Conservation (phyloP, 2,329 filamentous ascomycete species). For the Trichophyton simii region DNA sequence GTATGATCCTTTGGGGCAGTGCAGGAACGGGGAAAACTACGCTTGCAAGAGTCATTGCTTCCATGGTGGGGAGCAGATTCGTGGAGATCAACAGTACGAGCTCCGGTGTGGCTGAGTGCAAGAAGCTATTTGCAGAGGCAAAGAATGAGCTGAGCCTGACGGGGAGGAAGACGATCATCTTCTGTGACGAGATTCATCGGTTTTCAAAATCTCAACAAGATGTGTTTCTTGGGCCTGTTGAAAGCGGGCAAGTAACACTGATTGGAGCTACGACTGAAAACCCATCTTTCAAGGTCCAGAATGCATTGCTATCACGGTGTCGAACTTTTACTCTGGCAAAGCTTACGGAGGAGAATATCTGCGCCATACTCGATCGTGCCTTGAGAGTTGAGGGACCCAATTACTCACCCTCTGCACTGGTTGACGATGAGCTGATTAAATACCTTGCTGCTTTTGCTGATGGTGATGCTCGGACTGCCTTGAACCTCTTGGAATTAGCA, state of each 20-base stretch:
- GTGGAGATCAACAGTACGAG: slow-evolving; percentile 93
- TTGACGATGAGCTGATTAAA: slow-evolving; percentile 62
- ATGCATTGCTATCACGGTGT: slow-evolving; percentile 75
- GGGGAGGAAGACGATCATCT: slow-evolving; percentile 85
- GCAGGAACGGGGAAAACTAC: slow-evolving; percentile 45
- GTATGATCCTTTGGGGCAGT: slow-evolving; percentile 74
- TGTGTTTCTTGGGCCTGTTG: slow-evolving; percentile 83
- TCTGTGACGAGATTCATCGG: slow-evolving; percentile 92
- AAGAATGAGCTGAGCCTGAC: slow-evolving; percentile 66
- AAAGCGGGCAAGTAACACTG: slow-evolving; percentile 77
- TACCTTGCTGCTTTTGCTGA: slow-evolving; percentile 82
- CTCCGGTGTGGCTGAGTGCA: slow-evolving; percentile 77
- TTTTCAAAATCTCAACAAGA: slow-evolving; percentile 91
- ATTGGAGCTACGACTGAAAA: slow-evolving; percentile 97
- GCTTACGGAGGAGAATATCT: slow-evolving; percentile 58
- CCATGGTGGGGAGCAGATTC: slow-evolving; percentile 69
- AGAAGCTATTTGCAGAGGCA: slow-evolving; percentile 80
- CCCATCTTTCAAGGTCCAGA: slow-evolving; percentile 84
- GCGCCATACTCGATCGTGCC: slow-evolving; percentile 63
- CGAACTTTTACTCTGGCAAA: slow-evolving; percentile 77
- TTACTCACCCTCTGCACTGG: slow-evolving; percentile 41
- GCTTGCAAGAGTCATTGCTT: slow-evolving; percentile 81
- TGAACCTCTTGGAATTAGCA: slow-evolving; percentile 84
- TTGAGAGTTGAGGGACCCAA: slow-evolving; percentile 48
- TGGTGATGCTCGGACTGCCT: slow-evolving; percentile 81